Percentiles rank a stretch among this genome's conserved stretches.
These are phyloP conservation scores for Epichloe gansuensis DNA, from an alignment of 2,329 filamentous ascomycete species.

Conservation along the genomic window DNA sequence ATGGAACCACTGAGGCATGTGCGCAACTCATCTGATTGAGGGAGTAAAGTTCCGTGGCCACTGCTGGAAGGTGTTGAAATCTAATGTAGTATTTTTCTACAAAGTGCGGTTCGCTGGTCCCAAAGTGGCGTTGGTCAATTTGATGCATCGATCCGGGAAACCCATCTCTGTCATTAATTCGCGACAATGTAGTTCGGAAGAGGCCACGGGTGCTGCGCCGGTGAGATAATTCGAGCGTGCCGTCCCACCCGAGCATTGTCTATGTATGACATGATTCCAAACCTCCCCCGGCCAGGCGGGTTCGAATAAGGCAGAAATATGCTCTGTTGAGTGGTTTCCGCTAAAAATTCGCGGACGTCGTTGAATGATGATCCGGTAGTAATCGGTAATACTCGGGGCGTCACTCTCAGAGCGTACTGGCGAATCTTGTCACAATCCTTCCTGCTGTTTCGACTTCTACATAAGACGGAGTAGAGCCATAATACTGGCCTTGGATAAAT, in stretches of 20 bases:
- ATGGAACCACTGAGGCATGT: too few species aligned
- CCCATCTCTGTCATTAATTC: too few species aligned
- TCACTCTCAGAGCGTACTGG: constrained; percentile 62
- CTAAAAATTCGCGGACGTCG: constrained; percentile 39
- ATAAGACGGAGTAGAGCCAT: constrained; percentile 40
- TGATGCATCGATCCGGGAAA: too few species aligned
- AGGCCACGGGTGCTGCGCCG: constrained; percentile 20
- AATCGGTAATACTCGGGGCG: constrained; percentile 36
- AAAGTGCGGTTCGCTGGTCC: too few species aligned
- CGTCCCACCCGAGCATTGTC: too few species aligned
- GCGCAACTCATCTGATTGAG: too few species aligned
- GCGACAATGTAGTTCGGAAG: too few species aligned
- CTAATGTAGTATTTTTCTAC: too few species aligned
- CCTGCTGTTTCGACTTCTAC: constrained; percentile 39
- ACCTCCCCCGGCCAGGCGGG: constrained; percentile 45
- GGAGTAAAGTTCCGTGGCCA: too few species aligned
- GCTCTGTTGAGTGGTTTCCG: constrained; percentile 12
- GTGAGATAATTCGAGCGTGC: too few species aligned
- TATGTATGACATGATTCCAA: constrained; percentile 39
- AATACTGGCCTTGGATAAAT: constrained; percentile 64
- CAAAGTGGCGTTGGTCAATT: too few species aligned
- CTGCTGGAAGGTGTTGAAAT: too few species aligned
- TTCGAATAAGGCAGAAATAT: constrained; percentile 18
- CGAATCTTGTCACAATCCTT: constrained; percentile 49
- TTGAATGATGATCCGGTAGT: constrained; percentile 62